A percentile compares a stretch with the other conserved stretches of the same genome.
Evolutionary conservation across 139 green algal genomes (phyloP).

Genomic region (Picochlorum sp.): DNA sequence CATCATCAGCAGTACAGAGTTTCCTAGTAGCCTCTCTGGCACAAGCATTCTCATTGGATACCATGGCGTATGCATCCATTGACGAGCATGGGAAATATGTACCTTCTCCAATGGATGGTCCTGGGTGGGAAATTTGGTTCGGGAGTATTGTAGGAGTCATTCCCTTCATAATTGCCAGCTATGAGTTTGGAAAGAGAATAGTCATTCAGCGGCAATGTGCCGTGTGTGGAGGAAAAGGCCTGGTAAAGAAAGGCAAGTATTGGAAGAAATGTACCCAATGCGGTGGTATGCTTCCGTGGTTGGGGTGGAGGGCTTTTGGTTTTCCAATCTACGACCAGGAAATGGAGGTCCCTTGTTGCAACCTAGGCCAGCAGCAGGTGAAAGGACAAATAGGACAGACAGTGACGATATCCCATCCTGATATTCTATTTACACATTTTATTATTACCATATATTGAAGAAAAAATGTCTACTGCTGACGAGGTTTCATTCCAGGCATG

Average conservation of each 20-base stretch:
- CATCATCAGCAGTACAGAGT: neutral
- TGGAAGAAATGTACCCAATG: conserved; percentile 41
- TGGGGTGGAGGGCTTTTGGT: conserved; percentile 71
- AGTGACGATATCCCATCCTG: no score
- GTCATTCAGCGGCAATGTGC: conserved; percentile 75
- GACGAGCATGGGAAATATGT: conserved; percentile 13
- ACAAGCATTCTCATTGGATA: conserved; percentile 12
- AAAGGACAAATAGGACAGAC: no score
- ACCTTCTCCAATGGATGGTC: conserved; percentile 31
- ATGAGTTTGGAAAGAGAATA: conserved; percentile 79
- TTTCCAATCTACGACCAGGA: conserved; percentile 57
- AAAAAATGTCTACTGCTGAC: conserved; percentile 38
- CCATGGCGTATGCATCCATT: neutral
- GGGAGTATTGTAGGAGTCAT: conserved; percentile 56
- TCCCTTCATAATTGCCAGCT: conserved; percentile 70
- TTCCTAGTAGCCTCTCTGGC: neutral
- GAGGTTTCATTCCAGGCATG: conserved; percentile 69
- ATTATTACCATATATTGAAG: neutral
- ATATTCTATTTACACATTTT: no score
- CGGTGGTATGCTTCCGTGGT: conserved; percentile 82
- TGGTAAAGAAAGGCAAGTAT: conserved; percentile 47
- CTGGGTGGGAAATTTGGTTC: conserved; percentile 58
- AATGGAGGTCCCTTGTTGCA: conserved; percentile 62
- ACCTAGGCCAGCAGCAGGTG: conserved; percentile 6
- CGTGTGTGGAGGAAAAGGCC: conserved; percentile 56